Evolutionary conservation across 495 filamentous ascomycete genomes (phyloP), one percentile per base, ranked within the genome.

Genomic region (Neurospora sp.): DNA sequence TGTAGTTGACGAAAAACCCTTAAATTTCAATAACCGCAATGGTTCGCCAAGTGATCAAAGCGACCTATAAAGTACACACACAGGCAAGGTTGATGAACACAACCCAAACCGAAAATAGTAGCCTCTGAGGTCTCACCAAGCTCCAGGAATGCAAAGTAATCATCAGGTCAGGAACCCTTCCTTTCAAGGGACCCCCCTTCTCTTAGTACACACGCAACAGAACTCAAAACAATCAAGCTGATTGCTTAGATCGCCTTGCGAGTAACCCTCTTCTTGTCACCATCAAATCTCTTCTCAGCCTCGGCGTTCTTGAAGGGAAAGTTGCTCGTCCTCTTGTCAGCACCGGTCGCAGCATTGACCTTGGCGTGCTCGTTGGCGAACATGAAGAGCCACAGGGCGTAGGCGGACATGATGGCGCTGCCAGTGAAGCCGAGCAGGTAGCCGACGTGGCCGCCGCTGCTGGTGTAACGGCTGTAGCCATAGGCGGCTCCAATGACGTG

Each of bases 271-370:
- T 14, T 61, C 27, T 61, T 61, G 6, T 61, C 53, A 61, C 53
- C 53, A 14, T 35, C 53, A 35, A 61, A 61, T 69, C 69, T 78
- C 70, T 68, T 72, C 35, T 80, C 77, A 4, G 79, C 76, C 72
- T 75, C 77, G 2, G 40, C 38, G n/a, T 95, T 96, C 77, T 86
- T 88, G 77, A 94, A 96, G n/a, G 93, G 94, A 77, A 90, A 97
- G 37, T 91, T 91, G 72, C 90, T 88, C 16, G 88, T 93, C 77
- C 91, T 85, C 84, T 93, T 92, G 79, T 96, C 93, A 6, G 89
- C 91, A 0, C 92, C 92, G 0, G 91, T 95, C 80, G 87, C 88
- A 73, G 87, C 84, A 77, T 87, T 91, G 69, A 94, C 90, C 70
- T 84, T 82, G 2, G 88, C 89, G 74, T 87, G 81, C 31, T 86